These are phyloP conservation scores for Pichia ethanolica DNA, from an alignment of 805 yeast species.

Conservation along the genomic window DNA sequence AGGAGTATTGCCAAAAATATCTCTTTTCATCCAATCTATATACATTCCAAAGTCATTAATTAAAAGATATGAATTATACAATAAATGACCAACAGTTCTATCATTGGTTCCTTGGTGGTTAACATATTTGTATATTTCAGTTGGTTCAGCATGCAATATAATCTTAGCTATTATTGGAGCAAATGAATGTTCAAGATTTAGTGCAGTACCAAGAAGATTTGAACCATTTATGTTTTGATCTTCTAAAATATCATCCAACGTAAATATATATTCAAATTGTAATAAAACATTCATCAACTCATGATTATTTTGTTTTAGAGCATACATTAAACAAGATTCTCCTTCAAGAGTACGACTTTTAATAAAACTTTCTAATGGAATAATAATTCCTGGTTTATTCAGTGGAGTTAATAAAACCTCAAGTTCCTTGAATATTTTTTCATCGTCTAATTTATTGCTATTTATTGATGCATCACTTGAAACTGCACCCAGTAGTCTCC, in stretches of 20 bases:
- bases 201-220: conserved; percentile 53
- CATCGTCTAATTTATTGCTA: conserved; percentile 17
- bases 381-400: conserved; percentile 3
- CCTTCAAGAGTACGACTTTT: conserved; percentile 46
- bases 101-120: conserved; percentile 43
- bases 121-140: conserved; percentile 44
- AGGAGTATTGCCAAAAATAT: conserved; percentile 67
- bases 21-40: conserved; percentile 65
- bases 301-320: conserved; percentile 42
- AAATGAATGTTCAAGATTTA: conserved; percentile 40
- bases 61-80: conserved; percentile 49
- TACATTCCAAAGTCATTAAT: conserved; percentile 47
- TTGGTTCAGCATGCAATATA: conserved; percentile 31
- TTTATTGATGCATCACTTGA: conserved; percentile 18
- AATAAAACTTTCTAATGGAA: conserved; percentile 21
- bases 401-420: conserved; percentile 11
- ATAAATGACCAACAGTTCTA: conserved; percentile 67
- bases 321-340: conserved; percentile 62
- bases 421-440: conserved; percentile 11
- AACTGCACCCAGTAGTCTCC: conserved; percentile 39
- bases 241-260: conserved; percentile 58
- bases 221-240: conserved; percentile 52
- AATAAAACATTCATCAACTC: conserved; percentile 41
- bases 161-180: conserved; percentile 37
- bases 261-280: conserved; percentile 39